A percentile compares a stretch with the other conserved stretches of the same genome.
phyloP scores from a whole-genome alignment of 345 rosid species.

The Aquilaria yunnanensis region DNA sequence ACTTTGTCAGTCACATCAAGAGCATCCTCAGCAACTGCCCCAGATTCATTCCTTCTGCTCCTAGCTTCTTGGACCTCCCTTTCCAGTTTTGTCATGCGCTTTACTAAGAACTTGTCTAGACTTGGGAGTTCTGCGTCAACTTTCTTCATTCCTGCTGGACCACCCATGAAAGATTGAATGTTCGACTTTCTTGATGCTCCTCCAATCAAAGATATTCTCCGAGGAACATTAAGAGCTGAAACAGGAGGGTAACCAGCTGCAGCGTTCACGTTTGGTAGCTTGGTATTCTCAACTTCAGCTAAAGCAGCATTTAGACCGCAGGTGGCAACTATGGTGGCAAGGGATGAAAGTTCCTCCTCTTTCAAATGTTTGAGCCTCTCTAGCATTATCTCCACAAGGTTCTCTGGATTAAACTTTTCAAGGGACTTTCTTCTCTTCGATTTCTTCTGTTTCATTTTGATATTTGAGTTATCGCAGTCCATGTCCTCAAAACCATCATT shows the following conservation, averaged over 20 bases:
- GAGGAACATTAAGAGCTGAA: conserved; percentile 23
- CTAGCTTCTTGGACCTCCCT: conserved; percentile 82
- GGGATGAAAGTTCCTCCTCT: conserved; percentile 86
- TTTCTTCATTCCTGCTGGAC: conserved; percentile 23
- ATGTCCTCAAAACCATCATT: conserved; percentile 25
- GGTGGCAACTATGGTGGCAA: conserved; percentile 90
- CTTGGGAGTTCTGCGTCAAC: conserved; percentile 52
- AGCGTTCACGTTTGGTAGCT: conserved; percentile 26
- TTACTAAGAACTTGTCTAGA: conserved; percentile 79
- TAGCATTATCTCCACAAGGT: conserved; percentile 68
- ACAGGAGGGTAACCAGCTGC: conserved; percentile 18
- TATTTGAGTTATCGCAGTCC: conserved; percentile 22
- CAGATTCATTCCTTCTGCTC: conserved; percentile 28
- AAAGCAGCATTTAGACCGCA: conserved; percentile 88
- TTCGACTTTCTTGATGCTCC: conserved; percentile 27
- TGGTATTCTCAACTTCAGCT: conserved; percentile 55
- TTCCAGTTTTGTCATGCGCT: conserved; percentile 74
- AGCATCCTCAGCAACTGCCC: conserved; percentile 13
- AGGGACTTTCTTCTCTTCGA: conserved; percentile 51
- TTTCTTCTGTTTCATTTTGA: conserved; percentile 36
- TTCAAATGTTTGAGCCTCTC: conserved; percentile 77
- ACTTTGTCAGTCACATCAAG: conserved; percentile 4
- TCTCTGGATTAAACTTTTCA: conserved; percentile 42
- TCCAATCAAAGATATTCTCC: conserved; percentile 41
- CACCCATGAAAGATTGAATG: conserved; percentile 11